Evolutionary conservation across 371 early-diverging fungal genomes (phyloP), one percentile per base, ranked within the genome.

Genomic region (Mucor sp.): DNA sequence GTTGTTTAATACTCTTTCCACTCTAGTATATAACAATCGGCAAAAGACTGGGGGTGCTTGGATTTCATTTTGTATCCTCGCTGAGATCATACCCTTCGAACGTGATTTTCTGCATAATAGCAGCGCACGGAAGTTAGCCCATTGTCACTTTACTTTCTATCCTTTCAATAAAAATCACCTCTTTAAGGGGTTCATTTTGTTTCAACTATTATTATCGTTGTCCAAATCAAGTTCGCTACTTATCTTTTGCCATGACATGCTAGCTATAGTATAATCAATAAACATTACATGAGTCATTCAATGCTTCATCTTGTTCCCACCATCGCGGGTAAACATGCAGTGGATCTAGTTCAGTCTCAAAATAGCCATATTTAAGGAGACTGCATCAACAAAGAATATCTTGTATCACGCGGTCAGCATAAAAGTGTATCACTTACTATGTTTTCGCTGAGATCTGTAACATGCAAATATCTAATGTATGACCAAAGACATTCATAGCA

Each of bases 31-130:
- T 62, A 60, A 68, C 69, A 70, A 66, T 71, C 66, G 76, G 72
- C 74, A 25, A 50, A 19, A 50, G 25, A 70, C 79, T 79, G 67
- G 79, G 79, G 79, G 79, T 76, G 79, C 79, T 76, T 76, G 70
- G 70, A 25, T 71, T 37, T 61, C 33, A 7, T 56, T 67, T 59
- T 55, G 53, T 68, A 15, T 63, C 68, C 71, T 70, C 48, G 79
- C 79, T 79, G 79, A 79, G 79, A 79, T 67, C 35, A 72, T 78
- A 79, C 79, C 79, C 79, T 74, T 74, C 67, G 71, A 76, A 79
- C 79, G 77, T 78, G 80, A 77, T 74, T 59, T 62, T 71, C 77
- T 74, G 75, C 66, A 77, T 74, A 77, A 77, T 76, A 69, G 69
- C 72, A 75, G 80, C 77, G 77, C 77, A 76, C 75, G 77, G 77